Evolutionary conservation across 2,329 filamentous ascomycete species (phyloP).

Genomic region (Penicillium nordicum): DNA sequence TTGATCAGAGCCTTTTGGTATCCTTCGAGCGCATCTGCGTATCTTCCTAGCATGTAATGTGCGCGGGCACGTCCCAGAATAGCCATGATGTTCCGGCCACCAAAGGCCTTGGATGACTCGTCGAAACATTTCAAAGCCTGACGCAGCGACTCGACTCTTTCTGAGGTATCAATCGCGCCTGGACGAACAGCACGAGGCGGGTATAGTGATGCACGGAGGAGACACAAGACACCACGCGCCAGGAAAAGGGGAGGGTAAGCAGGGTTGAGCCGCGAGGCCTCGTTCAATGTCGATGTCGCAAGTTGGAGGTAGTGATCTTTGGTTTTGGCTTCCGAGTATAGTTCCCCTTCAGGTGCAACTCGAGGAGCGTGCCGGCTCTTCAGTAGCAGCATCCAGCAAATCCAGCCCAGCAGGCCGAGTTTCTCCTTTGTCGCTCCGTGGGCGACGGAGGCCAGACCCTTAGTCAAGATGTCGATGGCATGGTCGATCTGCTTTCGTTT

Average conservation of each 20-base stretch:
- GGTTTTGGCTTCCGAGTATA: constrained; percentile 71
- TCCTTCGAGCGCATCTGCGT: constrained; percentile 72
- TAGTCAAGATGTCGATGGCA: constrained; percentile 66
- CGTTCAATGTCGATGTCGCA: constrained; percentile 89
- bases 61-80: constrained; percentile 85
- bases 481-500: constrained; percentile 93
- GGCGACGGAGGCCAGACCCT: constrained; percentile 69
- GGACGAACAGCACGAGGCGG: constrained; percentile 64
- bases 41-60: constrained; percentile 81
- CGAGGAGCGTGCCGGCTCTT: constrained; percentile 80
- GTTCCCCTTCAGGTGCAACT: constrained; percentile 60
- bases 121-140: constrained; percentile 91
- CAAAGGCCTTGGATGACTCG: constrained; percentile 80
- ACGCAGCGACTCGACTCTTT: constrained; percentile 74
- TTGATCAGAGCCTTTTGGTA: constrained; percentile 86
- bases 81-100: constrained; percentile 86
- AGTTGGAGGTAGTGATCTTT: constrained; percentile 91
- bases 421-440: constrained; percentile 73
- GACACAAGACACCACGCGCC: constrained; percentile 81
- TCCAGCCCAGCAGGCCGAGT: constrained; percentile 75
- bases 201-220: constrained; percentile 82
- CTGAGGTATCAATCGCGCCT: constrained; percentile 62
- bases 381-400: constrained; percentile 88
- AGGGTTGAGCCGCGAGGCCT: constrained; percentile 90
- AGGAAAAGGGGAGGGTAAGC: constrained; percentile 88